These are phyloP conservation scores for Lasiodiplodia gonubiensis DNA, from an alignment of 2,329 filamentous ascomycete genomes.

Conservation along the genomic window DNA sequence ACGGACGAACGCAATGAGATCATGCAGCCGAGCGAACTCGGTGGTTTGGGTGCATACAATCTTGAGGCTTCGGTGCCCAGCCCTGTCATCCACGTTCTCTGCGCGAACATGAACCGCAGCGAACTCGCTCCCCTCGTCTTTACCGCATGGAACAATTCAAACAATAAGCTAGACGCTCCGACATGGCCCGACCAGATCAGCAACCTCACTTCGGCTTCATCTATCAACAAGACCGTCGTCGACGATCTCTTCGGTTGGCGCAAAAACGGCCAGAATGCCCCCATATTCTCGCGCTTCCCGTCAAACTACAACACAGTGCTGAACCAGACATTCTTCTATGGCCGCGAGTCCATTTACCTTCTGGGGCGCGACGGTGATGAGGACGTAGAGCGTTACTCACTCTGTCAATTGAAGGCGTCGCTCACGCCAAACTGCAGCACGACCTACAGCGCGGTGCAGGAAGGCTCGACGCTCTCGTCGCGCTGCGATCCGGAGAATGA, in stretches of 20 bases:
- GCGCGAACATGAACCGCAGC: slow-evolving; percentile 65
- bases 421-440: slow-evolving; percentile 72
- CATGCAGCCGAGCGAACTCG: slow-evolving; percentile 66
- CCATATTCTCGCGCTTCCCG: slow-evolving; percentile 58
- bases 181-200: slow-evolving; percentile 33
- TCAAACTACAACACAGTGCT: slow-evolving; percentile 66
- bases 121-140: slow-evolving; percentile 72
- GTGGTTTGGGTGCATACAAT: slow-evolving; percentile 71
- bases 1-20: slow-evolving; percentile 67
- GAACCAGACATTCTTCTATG: slow-evolving; percentile 41
- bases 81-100: slow-evolving; percentile 74
- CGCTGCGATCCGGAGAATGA: slow-evolving; percentile 66
- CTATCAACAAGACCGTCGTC: slow-evolving; percentile 53
- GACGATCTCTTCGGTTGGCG: slow-evolving; percentile 76
- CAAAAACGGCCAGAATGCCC: slow-evolving; percentile 61
- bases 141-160: slow-evolving; percentile 60
- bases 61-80: slow-evolving; percentile 72
- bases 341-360: slow-evolving; percentile 66
- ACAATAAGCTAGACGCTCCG: slow-evolving; percentile 35
- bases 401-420: slow-evolving; percentile 72
- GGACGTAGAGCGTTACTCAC: slow-evolving; percentile 58
- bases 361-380: slow-evolving; percentile 52
- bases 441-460: slow-evolving; percentile 50
- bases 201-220: slow-evolving; percentile 17
- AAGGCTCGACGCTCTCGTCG: slow-evolving; percentile 64